Conservation (phyloP, 176 grass and related monocot species). For the Oryza coarctata region DNA sequence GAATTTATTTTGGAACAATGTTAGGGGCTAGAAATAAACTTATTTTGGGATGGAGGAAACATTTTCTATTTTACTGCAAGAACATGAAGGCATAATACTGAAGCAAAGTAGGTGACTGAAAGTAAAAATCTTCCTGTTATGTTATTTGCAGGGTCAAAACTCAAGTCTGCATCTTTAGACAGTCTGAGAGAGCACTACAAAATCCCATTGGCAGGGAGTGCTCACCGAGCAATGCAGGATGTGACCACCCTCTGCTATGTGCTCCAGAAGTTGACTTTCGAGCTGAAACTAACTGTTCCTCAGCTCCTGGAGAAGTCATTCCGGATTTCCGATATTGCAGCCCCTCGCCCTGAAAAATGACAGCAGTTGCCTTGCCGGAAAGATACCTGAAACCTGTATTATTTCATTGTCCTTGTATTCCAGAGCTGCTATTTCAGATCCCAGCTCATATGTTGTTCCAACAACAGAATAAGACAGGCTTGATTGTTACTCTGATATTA, state of each 20-base stretch:
- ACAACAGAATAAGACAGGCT: conserved; percentile 24
- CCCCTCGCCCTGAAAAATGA: conserved; percentile 29
- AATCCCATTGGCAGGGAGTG: conserved; percentile 50
- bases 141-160: conserved; percentile 52
- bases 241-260: conserved; percentile 64
- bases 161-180: conserved; percentile 44
- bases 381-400: conserved; percentile 18
- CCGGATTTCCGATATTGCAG: conserved; percentile 38
- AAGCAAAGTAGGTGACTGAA: conserved; percentile 14
- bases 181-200: conserved; percentile 52
- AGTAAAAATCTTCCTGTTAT: conserved; percentile 24
- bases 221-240: conserved; percentile 70
- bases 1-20: too few species aligned
- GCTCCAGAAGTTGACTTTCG: conserved; percentile 70
- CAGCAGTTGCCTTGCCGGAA: background rate
- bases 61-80: conserved; percentile 2
- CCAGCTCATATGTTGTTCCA: conserved; percentile 33
- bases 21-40: too few species aligned
- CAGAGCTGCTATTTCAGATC: conserved; percentile 25
- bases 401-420: conserved; percentile 34
- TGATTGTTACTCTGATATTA: conserved; percentile 28
- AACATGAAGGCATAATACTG: background rate
- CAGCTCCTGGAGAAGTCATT: conserved; percentile 62
- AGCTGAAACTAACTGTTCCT: conserved; percentile 67
- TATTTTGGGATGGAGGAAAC: too few species aligned